Evolutionary conservation across 75 land plant genomes (phyloP).

Genomic region (Selaginella moellendorffii): DNA sequence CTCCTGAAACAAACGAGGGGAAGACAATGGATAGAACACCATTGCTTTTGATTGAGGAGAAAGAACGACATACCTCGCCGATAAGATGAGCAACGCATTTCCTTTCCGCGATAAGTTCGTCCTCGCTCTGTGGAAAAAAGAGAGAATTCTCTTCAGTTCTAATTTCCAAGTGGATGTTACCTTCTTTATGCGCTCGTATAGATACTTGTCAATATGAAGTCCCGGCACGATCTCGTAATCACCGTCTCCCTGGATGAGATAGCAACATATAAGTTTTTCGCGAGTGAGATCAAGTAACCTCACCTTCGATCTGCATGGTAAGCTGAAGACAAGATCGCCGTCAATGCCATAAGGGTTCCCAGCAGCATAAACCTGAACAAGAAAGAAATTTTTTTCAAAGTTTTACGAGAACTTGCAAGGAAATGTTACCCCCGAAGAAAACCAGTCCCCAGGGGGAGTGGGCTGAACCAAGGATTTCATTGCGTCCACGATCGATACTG

Average conservation of each 20-base stretch:
- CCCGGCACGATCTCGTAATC: conserved; percentile 77
- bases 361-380: conserved; percentile 60
- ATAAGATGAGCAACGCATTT: conserved; percentile 84
- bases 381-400: too few species aligned
- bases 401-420: background rate
- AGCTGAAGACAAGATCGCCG: conserved; percentile 80
- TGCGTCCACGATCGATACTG: conserved; percentile 89
- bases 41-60: background rate
- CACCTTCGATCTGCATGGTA: conserved; percentile 93
- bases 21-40: background rate
- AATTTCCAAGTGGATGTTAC: conserved; percentile 11
- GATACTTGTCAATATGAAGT: conserved; percentile 52
- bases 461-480: conserved; percentile 74
- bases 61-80: conserved; percentile 40
- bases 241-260: conserved; percentile 71
- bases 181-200: conserved; percentile 67
- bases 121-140: conserved; percentile 44
- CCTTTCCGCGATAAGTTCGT: conserved; percentile 80
- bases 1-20: conserved; percentile 33
- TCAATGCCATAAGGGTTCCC: conserved; percentile 93
- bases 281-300: background rate
- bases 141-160: background rate
- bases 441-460: conserved; percentile 93
- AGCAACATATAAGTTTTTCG: background rate
- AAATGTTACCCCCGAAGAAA: conserved; percentile 68